Evolutionary conservation across 2,329 filamentous ascomycete species (phyloP), one percentile per base, ranked within the genome.

Genomic region (Chrysoporthe austroafricana): DNA sequence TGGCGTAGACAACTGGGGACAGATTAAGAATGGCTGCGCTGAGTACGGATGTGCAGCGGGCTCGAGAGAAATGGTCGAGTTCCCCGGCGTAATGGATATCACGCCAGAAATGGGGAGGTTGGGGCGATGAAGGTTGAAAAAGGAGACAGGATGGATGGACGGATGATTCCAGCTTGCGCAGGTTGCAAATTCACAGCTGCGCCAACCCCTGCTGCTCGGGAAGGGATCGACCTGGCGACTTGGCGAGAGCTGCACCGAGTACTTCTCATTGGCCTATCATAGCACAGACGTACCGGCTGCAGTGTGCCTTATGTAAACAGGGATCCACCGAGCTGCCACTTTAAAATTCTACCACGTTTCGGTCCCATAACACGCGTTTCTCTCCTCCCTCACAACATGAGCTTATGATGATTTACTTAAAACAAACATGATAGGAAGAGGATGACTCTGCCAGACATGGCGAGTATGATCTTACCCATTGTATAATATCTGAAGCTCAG

Each of bases 361-460:
- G n/a, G 46, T 26, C 11, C 14, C 9, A 52, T 50, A 48, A 36
- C 7, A 4, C 46, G 7, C 7, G 48, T 66, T 69, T 69, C 62
- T 64, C 42, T 54, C 73, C 72, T 74, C 71, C 76, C 73, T 72
- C 73, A 72, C 72, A 75, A 77, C 76, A 71, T 77, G 77, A 82
- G 86, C 86, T 88, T 67, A 77, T 89, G 87, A 89, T 89, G 87
- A 89, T 86, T 84, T 79, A 77, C 77, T 75, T 77, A 72, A 80
- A 82, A 80, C 81, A 83, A 80, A 78, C 78, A 87, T 87, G 84
- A 89, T 89, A 89, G 87, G 87, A 89, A 89, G 87, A 89, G 86
- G 85, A 82, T 88, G 86, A 85, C 81, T 83, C 81, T 84, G 78
- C 79, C 79, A 74, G 21, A 59, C 58, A 71, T 70, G 79, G 82